Evolutionary conservation across 1,284 basidiomycete genomes (phyloP).

Genomic region (Malassezia brasiliensis): DNA sequence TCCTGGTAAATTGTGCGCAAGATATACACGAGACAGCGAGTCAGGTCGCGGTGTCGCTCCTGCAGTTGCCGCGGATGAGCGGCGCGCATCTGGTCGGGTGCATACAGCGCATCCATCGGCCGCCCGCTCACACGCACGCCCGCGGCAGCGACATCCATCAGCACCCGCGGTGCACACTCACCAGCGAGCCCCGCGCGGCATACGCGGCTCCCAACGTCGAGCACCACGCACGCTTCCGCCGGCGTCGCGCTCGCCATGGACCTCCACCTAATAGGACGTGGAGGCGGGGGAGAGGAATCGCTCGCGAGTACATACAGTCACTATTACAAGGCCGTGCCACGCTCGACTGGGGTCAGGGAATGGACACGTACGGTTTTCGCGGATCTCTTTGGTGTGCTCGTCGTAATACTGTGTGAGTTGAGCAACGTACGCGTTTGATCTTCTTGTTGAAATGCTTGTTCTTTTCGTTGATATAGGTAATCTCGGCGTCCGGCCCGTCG

Average conservation of each 20-base stretch:
- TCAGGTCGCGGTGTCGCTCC: conserved; percentile 22
- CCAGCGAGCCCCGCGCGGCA: conserved; percentile 39
- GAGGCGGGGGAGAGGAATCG: too few species aligned
- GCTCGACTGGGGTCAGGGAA: conserved; percentile 14
- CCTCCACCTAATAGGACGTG: not conserved
- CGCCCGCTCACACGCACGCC: conserved; percentile 6
- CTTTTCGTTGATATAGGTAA: conserved; percentile 96
- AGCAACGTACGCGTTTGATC: conserved; percentile 60
- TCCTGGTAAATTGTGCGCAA: conserved; percentile 31
- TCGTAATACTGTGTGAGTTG: conserved; percentile 63
- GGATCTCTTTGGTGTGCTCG: conserved; percentile 76
- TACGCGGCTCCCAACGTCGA: conserved; percentile 37
- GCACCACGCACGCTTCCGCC: conserved; percentile 31
- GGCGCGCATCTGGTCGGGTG: conserved; percentile 23
- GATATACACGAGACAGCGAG: conserved; percentile 27
- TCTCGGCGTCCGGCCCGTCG: conserved; percentile 85
- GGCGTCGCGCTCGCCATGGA: not conserved
- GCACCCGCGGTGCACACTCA: conserved; percentile 34
- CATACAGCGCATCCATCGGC: conserved; percentile 29
- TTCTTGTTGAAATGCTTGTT: conserved; percentile 99
- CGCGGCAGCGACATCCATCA: conserved; percentile 37
- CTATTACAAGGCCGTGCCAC: conserved; percentile 18
- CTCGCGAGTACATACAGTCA: not conserved
- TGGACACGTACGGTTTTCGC: conserved; percentile 31
- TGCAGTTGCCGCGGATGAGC: conserved; percentile 19